A percentile compares a stretch with the other conserved stretches of the same genome.
These are phyloP conservation scores for Gaeumannomyces sp. DNA, from an alignment of 2,329 filamentous ascomycete genomes.

Conservation along the genomic window DNA sequence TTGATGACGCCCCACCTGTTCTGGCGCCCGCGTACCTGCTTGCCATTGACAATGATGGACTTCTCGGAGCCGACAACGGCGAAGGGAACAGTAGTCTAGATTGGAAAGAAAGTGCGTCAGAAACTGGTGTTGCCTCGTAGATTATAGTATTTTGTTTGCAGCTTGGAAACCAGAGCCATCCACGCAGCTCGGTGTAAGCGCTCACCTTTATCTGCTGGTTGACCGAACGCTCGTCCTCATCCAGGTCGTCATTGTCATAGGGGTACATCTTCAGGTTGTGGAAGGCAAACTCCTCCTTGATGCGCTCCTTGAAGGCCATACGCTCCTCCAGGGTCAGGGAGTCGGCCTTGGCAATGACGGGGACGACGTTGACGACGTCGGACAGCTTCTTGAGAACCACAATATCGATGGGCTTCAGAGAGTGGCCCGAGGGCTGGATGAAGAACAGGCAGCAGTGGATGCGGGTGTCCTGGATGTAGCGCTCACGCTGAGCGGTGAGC, in stretches of 20 bases:
- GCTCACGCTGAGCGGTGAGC: constrained; percentile 96
- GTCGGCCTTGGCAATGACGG: constrained; percentile 97
- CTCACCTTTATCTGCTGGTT: constrained; percentile 94
- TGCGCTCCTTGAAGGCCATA: constrained; percentile 93
- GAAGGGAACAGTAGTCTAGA: constrained; percentile 85
- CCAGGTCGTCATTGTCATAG: constrained; percentile 98
- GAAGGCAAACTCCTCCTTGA: constrained; percentile 99
- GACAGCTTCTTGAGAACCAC: constrained; percentile 99
- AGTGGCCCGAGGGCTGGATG: constrained; percentile 97
- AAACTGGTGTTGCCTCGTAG: neutral
- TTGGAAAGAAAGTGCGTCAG: constrained; percentile 8
- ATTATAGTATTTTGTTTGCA: neutral
- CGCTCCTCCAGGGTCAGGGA: constrained; percentile 94
- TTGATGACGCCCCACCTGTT: constrained; percentile 99
- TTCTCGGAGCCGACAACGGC: constrained; percentile 97
- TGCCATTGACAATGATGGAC: constrained; percentile 93
- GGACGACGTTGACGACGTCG: constrained; percentile 98
- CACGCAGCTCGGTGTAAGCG: constrained; percentile 5
- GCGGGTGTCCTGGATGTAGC: constrained; percentile 98
- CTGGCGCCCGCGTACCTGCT: constrained; percentile 94
- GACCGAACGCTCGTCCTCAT: constrained; percentile 88
- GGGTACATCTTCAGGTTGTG: constrained; percentile 99
- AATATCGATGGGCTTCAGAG: constrained; percentile 98
- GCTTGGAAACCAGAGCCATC: too few species aligned
- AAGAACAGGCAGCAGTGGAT: constrained; percentile 99